Base-by-base conservation (phyloP, 2,329 filamentous ascomycete species). In the Chrysoporthe deuterocubensis region DNA sequence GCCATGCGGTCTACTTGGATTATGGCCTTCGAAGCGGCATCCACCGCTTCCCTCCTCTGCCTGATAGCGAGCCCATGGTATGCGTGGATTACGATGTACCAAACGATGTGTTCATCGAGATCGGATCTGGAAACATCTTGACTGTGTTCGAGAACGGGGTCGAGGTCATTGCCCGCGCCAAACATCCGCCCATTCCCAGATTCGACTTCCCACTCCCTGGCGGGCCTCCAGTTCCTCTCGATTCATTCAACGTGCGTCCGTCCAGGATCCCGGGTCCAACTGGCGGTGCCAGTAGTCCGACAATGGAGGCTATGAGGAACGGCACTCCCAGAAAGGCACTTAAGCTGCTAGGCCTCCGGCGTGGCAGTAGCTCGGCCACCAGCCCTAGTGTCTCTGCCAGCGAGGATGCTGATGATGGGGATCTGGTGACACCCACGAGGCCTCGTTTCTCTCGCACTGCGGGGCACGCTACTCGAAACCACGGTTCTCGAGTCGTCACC, bases 11-110 rank as follows among this genome's bases (percentile, higher is more conserved):
- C 7, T 69, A 64, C 32, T 44, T 70, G 44, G 69, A 70, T 46
- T 70, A 66, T 16, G 68, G 68, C 5, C 46, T 68, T 14, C 44
- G 42, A 11, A 54, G 56, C 9, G 68, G 68, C n/a, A 60, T 70
- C 4, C 68, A 70, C 59, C 66, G 68, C 26, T 70, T 63, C 16
- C 68, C 68, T 2, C 68, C 68, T 11, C 58, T 70, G 32, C 66
- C 68, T 13, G 68, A 70, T 40, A 67, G 65, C 32, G 66, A 70
- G 54, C 66, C 63, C 18, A 69, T 67, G 68, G 68, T 69, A 14
- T 69, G 68, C 50, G 56, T 61, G 42, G 44, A 62, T 14, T 69
- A 65, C 13, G 65, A 69, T 32, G 14, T 13, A 8, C 21, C n/a
- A 16, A 69, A 67, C 21, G 65, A 67, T 18, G 37, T 65, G 9